These are phyloP conservation scores for Tribonema minus DNA, from an alignment of 108 stramenopile species.

Conservation along the genomic window DNA sequence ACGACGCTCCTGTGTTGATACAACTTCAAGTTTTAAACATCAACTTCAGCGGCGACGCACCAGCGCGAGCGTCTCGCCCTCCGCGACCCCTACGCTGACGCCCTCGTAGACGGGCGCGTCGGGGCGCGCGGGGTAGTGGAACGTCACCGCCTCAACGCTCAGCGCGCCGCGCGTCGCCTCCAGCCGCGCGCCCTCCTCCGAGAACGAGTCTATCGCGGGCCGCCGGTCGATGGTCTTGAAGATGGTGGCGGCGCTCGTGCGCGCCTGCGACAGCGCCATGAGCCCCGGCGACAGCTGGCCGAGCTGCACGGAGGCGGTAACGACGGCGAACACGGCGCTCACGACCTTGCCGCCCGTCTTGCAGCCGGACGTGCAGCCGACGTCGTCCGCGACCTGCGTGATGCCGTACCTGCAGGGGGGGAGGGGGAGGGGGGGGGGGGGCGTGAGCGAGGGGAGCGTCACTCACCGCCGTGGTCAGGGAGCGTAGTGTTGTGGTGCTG, in stretches of 20 bases:
- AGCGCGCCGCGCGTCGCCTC: not conserved
- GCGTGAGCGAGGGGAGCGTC: too few species aligned
- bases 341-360: constrained; percentile 42
- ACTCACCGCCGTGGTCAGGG: too few species aligned
- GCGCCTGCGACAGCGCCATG: constrained; percentile 1
- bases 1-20: too few species aligned
- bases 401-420: not conserved
- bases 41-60: too few species aligned
- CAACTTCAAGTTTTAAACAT: too few species aligned
- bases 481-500: not conserved
- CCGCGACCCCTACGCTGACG: constrained; percentile 47
- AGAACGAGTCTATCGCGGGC: constrained; percentile 38
- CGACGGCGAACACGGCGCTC: constrained; percentile 40
- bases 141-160: constrained; percentile 59
- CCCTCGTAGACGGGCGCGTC: constrained; percentile 20
- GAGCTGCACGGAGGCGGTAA: constrained; percentile 45
- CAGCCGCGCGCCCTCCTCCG: constrained; percentile 13
- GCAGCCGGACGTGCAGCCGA: constrained; percentile 1
- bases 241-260: not conserved
- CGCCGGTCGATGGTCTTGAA: constrained; percentile 35
- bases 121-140: constrained; percentile 73
- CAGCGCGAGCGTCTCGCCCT: constrained; percentile 73
- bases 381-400: constrained; percentile 41
- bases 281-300: too few species aligned
- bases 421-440: too few species aligned